Conservation (phyloP, 495 filamentous ascomycete genomes). For the Wilcoxina mikolae region DNA sequence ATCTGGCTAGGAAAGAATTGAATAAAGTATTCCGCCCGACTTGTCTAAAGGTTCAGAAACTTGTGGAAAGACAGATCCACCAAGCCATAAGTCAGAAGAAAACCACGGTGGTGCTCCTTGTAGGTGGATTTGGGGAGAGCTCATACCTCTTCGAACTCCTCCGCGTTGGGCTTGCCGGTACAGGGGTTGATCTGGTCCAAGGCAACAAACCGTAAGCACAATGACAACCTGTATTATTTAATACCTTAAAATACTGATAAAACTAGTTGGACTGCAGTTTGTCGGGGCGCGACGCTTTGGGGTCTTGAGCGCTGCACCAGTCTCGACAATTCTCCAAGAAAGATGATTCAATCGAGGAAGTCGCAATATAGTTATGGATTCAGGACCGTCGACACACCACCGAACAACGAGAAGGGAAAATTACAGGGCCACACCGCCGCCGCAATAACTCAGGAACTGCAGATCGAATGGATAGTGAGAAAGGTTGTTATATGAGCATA, state of each 20-base stretch:
- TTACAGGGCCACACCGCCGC: not conserved
- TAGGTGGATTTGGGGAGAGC: not conserved
- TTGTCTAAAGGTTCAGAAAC: not conserved
- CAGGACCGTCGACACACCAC: not conserved
- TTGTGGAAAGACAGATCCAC: not conserved
- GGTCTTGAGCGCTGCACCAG: not conserved
- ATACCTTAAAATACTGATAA: not conserved
- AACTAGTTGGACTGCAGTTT: not conserved
- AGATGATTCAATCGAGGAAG: not conserved
- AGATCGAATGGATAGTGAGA: not conserved
- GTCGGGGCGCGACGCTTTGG: slow-evolving; percentile 1
- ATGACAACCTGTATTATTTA: not conserved
- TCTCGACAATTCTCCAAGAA: no score
- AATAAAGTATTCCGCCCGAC: not conserved
- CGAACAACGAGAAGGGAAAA: not conserved
- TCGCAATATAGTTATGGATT: not conserved
- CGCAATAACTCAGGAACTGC: no score
- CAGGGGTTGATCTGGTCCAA: not conserved
- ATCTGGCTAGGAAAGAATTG: not conserved
- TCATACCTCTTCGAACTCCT: not conserved
- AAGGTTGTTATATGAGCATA: no score
- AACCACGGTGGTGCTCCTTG: not conserved
- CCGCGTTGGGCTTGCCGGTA: not conserved
- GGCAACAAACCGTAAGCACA: not conserved
- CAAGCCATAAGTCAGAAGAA: not conserved